Base-by-base conservation (phyloP, 768 basidiomycete species). In the Sarcomyxa edulis region DNA sequence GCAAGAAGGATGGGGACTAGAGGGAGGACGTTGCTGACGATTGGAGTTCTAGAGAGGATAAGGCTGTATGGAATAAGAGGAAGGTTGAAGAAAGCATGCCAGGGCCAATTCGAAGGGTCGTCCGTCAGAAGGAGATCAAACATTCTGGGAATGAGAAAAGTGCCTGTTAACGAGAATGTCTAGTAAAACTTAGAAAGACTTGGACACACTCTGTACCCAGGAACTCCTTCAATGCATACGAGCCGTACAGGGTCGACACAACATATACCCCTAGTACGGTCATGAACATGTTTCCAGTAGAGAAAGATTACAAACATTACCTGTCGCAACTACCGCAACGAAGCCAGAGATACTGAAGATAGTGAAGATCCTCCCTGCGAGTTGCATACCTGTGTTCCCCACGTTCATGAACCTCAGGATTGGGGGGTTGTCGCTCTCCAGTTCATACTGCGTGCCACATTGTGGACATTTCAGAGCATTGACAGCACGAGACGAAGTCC, bases 401-500 rank as follows among this genome's bases (percentile, higher is more conserved):
- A 57, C 41, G n/a, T 76, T 61, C 40, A 88, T 47, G 16, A 76
- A 38, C 11, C 64, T 60, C 23, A 88, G 63, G 0, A 74, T 26
- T 8, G 60, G 37, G 1, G 84, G 80, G 37, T 78, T 74, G 7
- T 78, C 60, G 58, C 83, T 87, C 46, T 78, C 72, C 35, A 88
- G 54, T 53, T 83, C 75, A 52, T 87, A 89, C 24, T 52, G 49
- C 0, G 78, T 64, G 8, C 78, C 69, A 44, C 87, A 90, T 45
- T 90, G 87, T 0, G 87, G 85, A 48, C 87, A 90, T 51, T 86
- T 84, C 44, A 87, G 69, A 0, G 84, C 83, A 51, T 84, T 82
- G 1, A 70, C 59, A 20, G 74, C 68, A 7, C 78, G 73, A 7
- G 66, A 58, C 6, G 68, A 40, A 32, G 65, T 77, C 16, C 70